phyloP scores from a whole-genome alignment of 345 rosid species.

The Syzygium aqueum region DNA sequence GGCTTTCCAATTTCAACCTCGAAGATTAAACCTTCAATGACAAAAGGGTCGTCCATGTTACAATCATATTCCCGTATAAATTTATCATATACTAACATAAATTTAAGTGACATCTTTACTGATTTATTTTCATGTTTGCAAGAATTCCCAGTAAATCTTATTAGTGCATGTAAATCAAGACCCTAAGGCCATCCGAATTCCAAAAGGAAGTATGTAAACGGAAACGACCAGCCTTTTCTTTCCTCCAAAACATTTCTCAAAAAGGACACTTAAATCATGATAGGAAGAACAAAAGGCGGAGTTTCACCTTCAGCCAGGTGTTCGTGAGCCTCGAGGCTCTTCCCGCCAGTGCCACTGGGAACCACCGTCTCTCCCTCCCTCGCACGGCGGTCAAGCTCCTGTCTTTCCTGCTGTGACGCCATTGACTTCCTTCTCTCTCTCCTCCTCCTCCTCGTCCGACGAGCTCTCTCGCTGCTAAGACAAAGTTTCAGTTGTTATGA shows the following conservation, averaged over 20 bases:
- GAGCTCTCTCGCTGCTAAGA: background rate
- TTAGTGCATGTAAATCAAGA: background rate
- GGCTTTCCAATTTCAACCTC: background rate
- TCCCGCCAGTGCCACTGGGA: constrained; percentile 86
- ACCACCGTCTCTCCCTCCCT: constrained; percentile 70
- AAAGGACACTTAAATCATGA: background rate
- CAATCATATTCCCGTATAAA: background rate
- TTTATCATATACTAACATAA: background rate
- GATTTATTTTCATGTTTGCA: background rate
- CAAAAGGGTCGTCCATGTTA: background rate
- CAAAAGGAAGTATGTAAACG: background rate
- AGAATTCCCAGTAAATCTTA: background rate
- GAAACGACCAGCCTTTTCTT: background rate
- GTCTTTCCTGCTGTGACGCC: constrained; percentile 44
- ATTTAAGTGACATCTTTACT: background rate
- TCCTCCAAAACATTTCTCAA: background rate
- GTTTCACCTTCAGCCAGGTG: constrained; percentile 74
- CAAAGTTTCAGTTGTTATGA: background rate
- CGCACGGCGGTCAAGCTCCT: constrained; percentile 59
- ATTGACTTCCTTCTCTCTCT: background rate
- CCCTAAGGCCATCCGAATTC: background rate
- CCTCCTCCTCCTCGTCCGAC: background rate
- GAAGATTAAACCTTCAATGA: background rate
- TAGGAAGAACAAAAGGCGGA: background rate
- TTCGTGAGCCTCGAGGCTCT: constrained; percentile 82